phyloP scores from a whole-genome alignment of 1,284 basidiomycete genomes.

The Grifola frondosa region DNA sequence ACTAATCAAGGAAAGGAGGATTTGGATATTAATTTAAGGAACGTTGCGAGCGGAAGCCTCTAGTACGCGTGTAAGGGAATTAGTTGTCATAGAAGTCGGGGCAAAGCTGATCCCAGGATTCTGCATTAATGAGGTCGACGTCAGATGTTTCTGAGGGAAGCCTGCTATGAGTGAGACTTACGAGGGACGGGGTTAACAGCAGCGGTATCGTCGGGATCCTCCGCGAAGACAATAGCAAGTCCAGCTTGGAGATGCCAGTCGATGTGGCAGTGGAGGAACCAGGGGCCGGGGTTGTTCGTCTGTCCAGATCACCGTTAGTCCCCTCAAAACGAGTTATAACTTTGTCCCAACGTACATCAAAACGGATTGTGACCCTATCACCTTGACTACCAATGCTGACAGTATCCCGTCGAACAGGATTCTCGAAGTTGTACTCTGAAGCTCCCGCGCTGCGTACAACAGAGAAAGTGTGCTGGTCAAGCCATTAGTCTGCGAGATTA shows the following conservation, averaged over 20 bases:
- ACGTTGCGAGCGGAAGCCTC: too few species aligned
- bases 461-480: conserved; percentile 21
- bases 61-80: too few species aligned
- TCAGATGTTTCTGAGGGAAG: too few species aligned
- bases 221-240: conserved; percentile 33
- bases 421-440: conserved; percentile 34
- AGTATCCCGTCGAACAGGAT: conserved; percentile 34
- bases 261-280: conserved; percentile 36
- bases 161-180: conserved; percentile 5
- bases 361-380: conserved; percentile 30
- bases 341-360: conserved; percentile 21
- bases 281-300: conserved; percentile 32
- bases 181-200: conserved; percentile 16
- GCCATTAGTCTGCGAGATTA: background rate
- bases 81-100: too few species aligned
- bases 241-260: conserved; percentile 32
- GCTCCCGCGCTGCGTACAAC: conserved; percentile 21
- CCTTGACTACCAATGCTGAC: conserved; percentile 23
- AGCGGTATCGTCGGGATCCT: conserved; percentile 23
- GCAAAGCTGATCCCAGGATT: too few species aligned
- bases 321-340: background rate
- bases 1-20: too few species aligned
- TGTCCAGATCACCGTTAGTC: background rate
- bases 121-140: too few species aligned
- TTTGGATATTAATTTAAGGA: too few species aligned